Percentiles rank a stretch among this genome's conserved stretches.
phyloP scores from a whole-genome alignment of 2,329 filamentous ascomycete genomes.

The Ilyonectria destructans region DNA sequence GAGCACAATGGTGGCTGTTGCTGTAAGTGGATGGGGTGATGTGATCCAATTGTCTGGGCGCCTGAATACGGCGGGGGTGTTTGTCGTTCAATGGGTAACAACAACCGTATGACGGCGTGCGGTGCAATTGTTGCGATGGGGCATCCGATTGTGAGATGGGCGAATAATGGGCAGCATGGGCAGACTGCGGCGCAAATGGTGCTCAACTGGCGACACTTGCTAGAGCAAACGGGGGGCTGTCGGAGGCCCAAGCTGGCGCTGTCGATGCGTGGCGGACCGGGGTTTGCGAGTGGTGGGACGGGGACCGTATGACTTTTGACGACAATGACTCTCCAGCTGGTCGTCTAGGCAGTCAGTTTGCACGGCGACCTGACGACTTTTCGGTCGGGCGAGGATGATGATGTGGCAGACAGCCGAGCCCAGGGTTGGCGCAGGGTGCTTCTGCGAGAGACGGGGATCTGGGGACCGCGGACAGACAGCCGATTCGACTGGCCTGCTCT shows the following conservation, averaged over 20 bases:
- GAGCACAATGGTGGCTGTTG: slow-evolving; percentile 34
- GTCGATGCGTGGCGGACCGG: slow-evolving; percentile 35
- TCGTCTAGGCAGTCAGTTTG: slow-evolving; percentile 38
- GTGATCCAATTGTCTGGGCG: slow-evolving; percentile 40
- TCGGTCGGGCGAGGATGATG: slow-evolving; percentile 42
- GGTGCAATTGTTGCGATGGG: slow-evolving; percentile 43
- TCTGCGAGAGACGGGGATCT: slow-evolving; percentile 37
- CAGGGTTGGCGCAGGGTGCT: slow-evolving; percentile 34
- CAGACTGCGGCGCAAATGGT: slow-evolving; percentile 37
- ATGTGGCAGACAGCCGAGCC: slow-evolving; percentile 42
- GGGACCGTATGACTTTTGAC: slow-evolving; percentile 49
- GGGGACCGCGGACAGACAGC: slow-evolving; percentile 39
- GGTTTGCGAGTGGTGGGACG: slow-evolving; percentile 47
- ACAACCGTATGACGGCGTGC: slow-evolving; percentile 47
- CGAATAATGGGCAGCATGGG: slow-evolving; percentile 40
- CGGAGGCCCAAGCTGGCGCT: slow-evolving; percentile 31
- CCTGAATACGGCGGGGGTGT: slow-evolving; percentile 39
- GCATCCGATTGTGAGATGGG: slow-evolving; percentile 42
- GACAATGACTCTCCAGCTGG: slow-evolving; percentile 44
- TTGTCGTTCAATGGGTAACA: slow-evolving; percentile 43
- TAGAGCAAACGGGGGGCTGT: slow-evolving; percentile 28
- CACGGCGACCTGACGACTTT: slow-evolving; percentile 48
- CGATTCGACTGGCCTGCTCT: slow-evolving; percentile 36
- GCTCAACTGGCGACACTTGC: slow-evolving; percentile 42
- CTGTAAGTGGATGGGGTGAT: slow-evolving; percentile 45